These are phyloP conservation scores for Mixia osmundae DNA, from an alignment of 1,284 basidiomycete species.

Conservation along the genomic window DNA sequence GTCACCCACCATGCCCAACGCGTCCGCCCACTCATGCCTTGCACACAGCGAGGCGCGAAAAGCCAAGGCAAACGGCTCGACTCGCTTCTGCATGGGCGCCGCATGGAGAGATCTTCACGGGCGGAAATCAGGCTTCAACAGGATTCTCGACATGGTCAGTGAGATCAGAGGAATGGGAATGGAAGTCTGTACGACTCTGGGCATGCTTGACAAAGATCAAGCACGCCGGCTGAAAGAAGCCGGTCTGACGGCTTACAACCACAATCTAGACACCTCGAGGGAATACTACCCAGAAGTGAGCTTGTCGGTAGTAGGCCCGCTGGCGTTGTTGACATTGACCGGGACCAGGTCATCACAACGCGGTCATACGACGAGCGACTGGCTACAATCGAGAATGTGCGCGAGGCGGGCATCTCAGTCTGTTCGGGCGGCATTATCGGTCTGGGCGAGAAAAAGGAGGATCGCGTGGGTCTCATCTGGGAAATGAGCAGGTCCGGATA, in stretches of 20 bases:
- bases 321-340: background rate
- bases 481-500: slow-evolving; percentile 52
- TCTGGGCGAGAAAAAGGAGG: slow-evolving; percentile 69
- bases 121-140: slow-evolving; percentile 79
- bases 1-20: background rate
- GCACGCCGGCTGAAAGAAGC: slow-evolving; percentile 82
- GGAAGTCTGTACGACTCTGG: slow-evolving; percentile 84
- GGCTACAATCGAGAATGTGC: slow-evolving; percentile 67
- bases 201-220: slow-evolving; percentile 86
- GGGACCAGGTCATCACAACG: slow-evolving; percentile 64
- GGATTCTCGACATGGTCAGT: slow-evolving; percentile 74
- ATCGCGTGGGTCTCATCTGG: slow-evolving; percentile 81
- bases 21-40: background rate
- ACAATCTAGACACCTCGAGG: slow-evolving; percentile 92
- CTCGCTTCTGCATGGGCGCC: slow-evolving; percentile 96
- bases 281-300: slow-evolving; percentile 55
- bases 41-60: slow-evolving; percentile 34
- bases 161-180: slow-evolving; percentile 28
- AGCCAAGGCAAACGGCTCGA: slow-evolving; percentile 88
- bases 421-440: slow-evolving; percentile 94
- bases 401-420: slow-evolving; percentile 85
- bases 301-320: background rate
- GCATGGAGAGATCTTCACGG: slow-evolving; percentile 95
- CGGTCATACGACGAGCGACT: slow-evolving; percentile 84
- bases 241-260: slow-evolving; percentile 91